A percentile compares a stretch with the other conserved stretches of the same genome.
Evolutionary conservation across 176 grass and related monocot genomes (phyloP).

Genomic region (Echinochloa phyllopogon): DNA sequence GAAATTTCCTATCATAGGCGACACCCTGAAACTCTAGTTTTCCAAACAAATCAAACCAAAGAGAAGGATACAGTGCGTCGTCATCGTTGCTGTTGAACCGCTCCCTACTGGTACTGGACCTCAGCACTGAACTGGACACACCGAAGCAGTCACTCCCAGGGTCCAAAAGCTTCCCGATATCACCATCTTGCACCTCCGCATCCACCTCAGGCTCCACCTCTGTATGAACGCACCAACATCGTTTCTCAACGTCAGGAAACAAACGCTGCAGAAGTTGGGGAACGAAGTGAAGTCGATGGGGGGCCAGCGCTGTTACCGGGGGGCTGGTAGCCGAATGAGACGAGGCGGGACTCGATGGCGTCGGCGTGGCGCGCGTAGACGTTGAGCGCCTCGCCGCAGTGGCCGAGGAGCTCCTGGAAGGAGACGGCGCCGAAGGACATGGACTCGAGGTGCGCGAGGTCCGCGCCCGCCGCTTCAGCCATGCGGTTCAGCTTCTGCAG

Average conservation of each 20-base stretch:
- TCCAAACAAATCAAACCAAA: background rate
- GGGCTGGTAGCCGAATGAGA: slow-evolving; percentile 59
- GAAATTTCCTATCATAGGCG: background rate
- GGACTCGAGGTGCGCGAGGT: slow-evolving; percentile 73
- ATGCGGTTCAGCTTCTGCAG: slow-evolving; percentile 58
- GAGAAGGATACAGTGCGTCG: slow-evolving; percentile 78
- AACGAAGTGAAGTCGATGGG: background rate
- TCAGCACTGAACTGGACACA: slow-evolving; percentile 53
- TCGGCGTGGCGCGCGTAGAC: slow-evolving; percentile 60
- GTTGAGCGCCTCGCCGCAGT: slow-evolving; percentile 68
- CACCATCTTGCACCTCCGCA: slow-evolving; percentile 42
- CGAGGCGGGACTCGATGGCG: slow-evolving; percentile 59
- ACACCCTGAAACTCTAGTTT: background rate
- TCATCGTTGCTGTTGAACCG: slow-evolving; percentile 43
- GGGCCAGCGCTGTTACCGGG: slow-evolving; percentile 26
- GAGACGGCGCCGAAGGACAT: slow-evolving; percentile 78
- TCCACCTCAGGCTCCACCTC: slow-evolving; percentile 42
- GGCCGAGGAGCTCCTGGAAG: slow-evolving; percentile 92
- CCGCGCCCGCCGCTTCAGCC: slow-evolving; percentile 52
- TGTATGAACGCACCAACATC: slow-evolving; percentile 24
- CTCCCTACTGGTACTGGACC: slow-evolving; percentile 41
- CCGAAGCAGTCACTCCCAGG: slow-evolving; percentile 1
- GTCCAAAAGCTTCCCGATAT: slow-evolving; percentile 1
- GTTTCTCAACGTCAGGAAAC: background rate
- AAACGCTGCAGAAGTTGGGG: background rate